These are phyloP conservation scores for Wickerhamomyces sp. DNA, from an alignment of 1,139 yeast genomes.

Conservation along the genomic window DNA sequence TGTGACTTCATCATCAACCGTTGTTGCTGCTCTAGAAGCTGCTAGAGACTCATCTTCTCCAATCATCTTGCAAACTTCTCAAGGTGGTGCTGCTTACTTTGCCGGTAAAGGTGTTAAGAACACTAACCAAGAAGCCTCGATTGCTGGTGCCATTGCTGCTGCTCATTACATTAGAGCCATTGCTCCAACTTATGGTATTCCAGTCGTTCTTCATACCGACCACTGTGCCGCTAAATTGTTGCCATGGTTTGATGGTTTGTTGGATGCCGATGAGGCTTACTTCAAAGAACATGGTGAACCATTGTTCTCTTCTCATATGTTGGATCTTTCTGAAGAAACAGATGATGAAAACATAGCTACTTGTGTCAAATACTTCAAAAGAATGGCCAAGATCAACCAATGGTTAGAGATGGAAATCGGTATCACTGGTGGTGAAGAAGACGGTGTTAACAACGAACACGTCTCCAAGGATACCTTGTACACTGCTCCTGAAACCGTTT, in stretches of 20 bases:
- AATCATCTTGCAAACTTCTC: constrained; percentile 93
- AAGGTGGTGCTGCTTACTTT: constrained; percentile 99
- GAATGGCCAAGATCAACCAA: constrained; percentile 92
- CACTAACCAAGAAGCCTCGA: constrained; percentile 89
- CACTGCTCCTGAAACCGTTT: constrained; percentile 96
- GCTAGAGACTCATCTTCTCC: constrained; percentile 97
- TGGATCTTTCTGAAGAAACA: constrained; percentile 94
- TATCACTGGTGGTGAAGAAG: constrained; percentile 99
- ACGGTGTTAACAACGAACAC: constrained; percentile 98
- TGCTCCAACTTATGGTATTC: constrained; percentile 95
- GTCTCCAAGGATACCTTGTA: constrained; percentile 83
- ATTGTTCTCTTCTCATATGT: constrained; percentile 97
- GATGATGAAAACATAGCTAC: constrained; percentile 94
- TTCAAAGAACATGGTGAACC: constrained; percentile 86
- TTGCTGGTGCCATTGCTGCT: constrained; percentile 95
- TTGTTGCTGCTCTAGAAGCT: constrained; percentile 94
- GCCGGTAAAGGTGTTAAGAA: constrained; percentile 99
- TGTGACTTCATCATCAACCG: constrained; percentile 97
- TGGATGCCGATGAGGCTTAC: constrained; percentile 93
- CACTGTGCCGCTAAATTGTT: constrained; percentile 98
- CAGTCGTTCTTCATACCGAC: constrained; percentile 96
- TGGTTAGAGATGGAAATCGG: constrained; percentile 99
- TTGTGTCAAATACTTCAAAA: constrained; percentile 91
- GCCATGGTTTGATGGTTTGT: constrained; percentile 99
- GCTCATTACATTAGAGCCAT: constrained; percentile 96